Conservation (phyloP, 2,329 filamentous ascomycete species). For the Hypomyces rosellus region DNA sequence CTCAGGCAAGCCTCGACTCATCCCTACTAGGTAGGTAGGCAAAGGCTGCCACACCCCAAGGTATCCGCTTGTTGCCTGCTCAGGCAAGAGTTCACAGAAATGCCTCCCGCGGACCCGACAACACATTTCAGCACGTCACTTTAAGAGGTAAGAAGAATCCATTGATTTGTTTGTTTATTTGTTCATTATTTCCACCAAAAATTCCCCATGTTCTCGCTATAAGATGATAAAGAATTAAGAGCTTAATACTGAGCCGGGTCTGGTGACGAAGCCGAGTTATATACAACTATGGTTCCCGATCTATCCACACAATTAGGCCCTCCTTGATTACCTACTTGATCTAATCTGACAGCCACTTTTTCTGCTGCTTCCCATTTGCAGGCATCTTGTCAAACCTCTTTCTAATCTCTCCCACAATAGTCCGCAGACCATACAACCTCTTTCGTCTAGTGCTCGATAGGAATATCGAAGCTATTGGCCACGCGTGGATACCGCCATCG, state of each 20-base stretch:
- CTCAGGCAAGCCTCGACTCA: not conserved
- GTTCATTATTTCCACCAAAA: no score
- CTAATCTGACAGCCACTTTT: conserved; percentile 50
- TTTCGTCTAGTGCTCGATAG: conserved; percentile 42
- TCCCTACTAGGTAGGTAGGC: no score
- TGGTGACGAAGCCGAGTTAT: conserved; percentile 44
- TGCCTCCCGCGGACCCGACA: no score
- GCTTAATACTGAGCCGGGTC: conserved; percentile 30
- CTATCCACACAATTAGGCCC: conserved; percentile 16
- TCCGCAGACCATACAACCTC: conserved; percentile 46
- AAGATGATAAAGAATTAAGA: conserved; percentile 36
- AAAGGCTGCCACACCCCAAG: not conserved
- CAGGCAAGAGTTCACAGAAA: no score
- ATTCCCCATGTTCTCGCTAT: not conserved
- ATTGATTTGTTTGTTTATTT: no score
- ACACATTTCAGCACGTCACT: no score
- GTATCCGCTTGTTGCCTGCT: no score
- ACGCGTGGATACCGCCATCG: conserved; percentile 67
- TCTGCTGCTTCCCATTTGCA: conserved; percentile 12
- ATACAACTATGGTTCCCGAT: conserved; percentile 39
- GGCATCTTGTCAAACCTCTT: conserved; percentile 19
- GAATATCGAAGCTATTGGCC: conserved; percentile 67
- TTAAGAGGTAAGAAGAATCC: no score
- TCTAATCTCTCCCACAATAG: conserved; percentile 34
- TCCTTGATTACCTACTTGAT: conserved; percentile 51